Base-by-base conservation (phyloP, 2,329 filamentous ascomycete genomes). In the Exophiala bonariae region DNA sequence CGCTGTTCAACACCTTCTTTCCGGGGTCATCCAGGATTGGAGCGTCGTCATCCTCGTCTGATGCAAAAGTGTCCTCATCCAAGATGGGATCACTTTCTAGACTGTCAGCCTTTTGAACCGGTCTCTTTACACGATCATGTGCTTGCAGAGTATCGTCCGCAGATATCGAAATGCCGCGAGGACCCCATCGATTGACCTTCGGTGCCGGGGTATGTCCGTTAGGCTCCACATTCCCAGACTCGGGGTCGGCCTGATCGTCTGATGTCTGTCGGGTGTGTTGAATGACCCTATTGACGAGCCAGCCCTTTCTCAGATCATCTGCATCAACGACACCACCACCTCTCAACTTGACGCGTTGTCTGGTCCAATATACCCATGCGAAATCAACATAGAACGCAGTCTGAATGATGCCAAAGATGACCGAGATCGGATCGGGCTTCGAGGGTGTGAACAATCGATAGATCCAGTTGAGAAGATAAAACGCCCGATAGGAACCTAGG, bases 381-480 rank as follows among this genome's bases (percentile, higher is more conserved):
- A 97, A 97, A 69, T 97, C 92, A 59, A 91, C 66, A 68, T 96
- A 96, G 34, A 96, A 81, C 1, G 86, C 83, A 0, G 90, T 96
- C 72, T 97, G 92, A 19, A 97, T 75, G 50, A 95, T 73, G 46
- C 92, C 92, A 61, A 95, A 96, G 52, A 95, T 80, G 63, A 93
- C 81, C 6, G 87, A 85, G 8, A 92, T 81, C 3, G 82, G 77
- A 59, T 91, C 85, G 2, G 57, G 57, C 28, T 51, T 55, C 17
- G 49, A 48, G 9, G 44, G 26, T 14, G 54, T 57, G 51, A 83
- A 82, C 17, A 81, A 69, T 49, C 87, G 82, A 52, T 81, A 72
- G 58, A 96, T 85, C 92, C 92, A 97, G 67, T 96, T 96, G 38
- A 96, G 68, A 51, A 95, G 85, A 70, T 97, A 96, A 52, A 96